Evolutionary conservation across 371 early-diverging fungal species (phyloP).

Genomic region (Entomophthora muscae): DNA sequence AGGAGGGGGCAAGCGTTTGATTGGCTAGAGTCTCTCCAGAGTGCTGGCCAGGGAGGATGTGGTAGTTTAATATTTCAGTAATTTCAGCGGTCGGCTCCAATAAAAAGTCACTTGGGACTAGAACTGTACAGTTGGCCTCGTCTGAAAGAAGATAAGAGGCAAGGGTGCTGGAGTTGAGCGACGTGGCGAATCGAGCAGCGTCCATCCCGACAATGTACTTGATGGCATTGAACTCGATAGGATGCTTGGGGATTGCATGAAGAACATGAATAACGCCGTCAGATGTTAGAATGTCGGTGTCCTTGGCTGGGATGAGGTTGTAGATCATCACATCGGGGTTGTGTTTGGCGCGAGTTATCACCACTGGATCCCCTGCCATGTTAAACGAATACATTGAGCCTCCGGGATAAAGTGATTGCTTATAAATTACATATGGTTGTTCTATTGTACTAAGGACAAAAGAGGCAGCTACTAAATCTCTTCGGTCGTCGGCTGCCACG

Average conservation of each 20-base stretch:
- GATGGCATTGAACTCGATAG: not conserved
- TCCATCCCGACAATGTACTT: slow-evolving; percentile 3
- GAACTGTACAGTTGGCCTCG: not conserved
- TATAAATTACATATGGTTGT: not conserved
- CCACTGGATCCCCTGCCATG: not conserved
- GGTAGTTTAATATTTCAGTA: not conserved
- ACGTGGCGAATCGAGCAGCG: not conserved
- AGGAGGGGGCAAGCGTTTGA: not conserved
- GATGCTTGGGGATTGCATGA: too few relatives aligned
- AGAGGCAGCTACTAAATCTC: not conserved
- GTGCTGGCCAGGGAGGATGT: not conserved
- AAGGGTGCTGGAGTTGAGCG: not conserved
- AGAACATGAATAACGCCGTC: slow-evolving; percentile 7
- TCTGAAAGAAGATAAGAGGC: not conserved
- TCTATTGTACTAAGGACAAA: not conserved
- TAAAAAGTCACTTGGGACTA: not conserved
- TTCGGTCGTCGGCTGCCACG: not conserved
- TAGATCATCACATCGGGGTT: not conserved
- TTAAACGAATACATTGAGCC: not conserved
- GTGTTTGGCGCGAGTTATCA: not conserved
- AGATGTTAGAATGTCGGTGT: not conserved
- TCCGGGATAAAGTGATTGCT: not conserved
- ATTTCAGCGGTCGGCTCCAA: not conserved
- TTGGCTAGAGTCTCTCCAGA: not conserved
- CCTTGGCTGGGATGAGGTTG: not conserved